Evolutionary conservation across 225 moss, liverwort and hornwort genomes (phyloP), one percentile per base, ranked within the genome.

Genomic region (Polytrichum commune): DNA sequence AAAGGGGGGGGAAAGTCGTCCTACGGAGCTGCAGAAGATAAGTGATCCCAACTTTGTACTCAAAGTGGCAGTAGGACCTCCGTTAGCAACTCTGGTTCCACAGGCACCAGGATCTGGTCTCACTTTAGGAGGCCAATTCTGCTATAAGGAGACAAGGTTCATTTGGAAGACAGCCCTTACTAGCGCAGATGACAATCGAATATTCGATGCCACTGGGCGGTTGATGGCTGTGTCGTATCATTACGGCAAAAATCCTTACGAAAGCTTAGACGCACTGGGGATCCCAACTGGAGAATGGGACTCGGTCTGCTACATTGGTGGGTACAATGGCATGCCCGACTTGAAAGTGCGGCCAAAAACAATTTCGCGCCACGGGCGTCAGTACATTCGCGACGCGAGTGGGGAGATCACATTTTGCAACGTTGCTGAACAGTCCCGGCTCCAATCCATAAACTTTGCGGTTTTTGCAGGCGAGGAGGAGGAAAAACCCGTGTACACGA

Each of bases 31-130:
- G 5, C 82, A 85, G 61, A 85, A 85, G 29, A 80, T 86, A 62
- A 83, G 76, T 16, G 86, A 86, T 23, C 83, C 83, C 64, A 83
- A 83, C 33, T 86, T 86, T 58, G n/a, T 86, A 64, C 81, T 86
- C 68, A 80, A 86, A 58, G 76, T 86, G 22, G 78, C 80, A 57
- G 68, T 86, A 0, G 86, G 86, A 25, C 80, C 86, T 16, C 86
- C 86, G 3, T 53, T 82, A n/a, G 83, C 86, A 16, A 29, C 65
- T 8, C 63, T 86, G 8, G 83, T 83, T 1, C 83, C 86, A 2
- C 86, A 86, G 72, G 68, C 29, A 22, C 80, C 83, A 13, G 86
- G 83, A 20, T 78, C 80, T 68, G 83, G 86, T 16, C 55, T 83
- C 1, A 73, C 73, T 1, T 29, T 78, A n/a, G 80, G 83, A 6